phyloP scores from a whole-genome alignment of 306 rosid genomes.

The Glycine tomentella region DNA sequence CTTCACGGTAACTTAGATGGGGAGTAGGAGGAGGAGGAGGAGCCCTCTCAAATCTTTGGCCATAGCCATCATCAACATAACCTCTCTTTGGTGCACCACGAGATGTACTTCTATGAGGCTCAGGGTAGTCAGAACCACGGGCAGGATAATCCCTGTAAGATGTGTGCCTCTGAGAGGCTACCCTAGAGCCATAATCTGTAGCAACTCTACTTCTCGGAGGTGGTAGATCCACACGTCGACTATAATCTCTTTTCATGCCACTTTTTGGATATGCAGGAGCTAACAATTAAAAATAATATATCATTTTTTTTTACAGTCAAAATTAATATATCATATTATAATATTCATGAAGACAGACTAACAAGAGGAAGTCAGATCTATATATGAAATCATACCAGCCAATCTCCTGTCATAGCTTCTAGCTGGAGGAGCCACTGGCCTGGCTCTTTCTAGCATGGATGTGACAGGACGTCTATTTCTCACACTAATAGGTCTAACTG shows the following conservation, averaged over 20 bases:
- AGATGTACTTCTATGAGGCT: constrained; percentile 67
- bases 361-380: constrained; percentile 24
- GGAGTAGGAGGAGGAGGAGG: constrained; percentile 62
- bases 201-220: constrained; percentile 78
- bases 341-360: constrained; percentile 22
- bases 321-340: too few relatives aligned
- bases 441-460: constrained; percentile 64
- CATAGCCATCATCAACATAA: constrained; percentile 82
- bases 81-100: constrained; percentile 70
- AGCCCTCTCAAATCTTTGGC: constrained; percentile 81
- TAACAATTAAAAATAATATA: constrained; percentile 37
- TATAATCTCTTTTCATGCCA: constrained; percentile 81
- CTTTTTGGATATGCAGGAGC: constrained; percentile 78
- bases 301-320: background rate
- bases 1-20: constrained; percentile 74
- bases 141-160: constrained; percentile 77
- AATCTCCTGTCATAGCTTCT: constrained; percentile 83
- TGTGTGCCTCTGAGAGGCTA: constrained; percentile 69
- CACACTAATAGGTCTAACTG: constrained; percentile 65
- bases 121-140: constrained; percentile 73
- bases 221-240: constrained; percentile 75
- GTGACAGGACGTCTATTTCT: constrained; percentile 74
- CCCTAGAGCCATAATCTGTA: constrained; percentile 73
- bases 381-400: constrained; percentile 56
- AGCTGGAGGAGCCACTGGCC: constrained; percentile 69